Evolutionary conservation across 306 rosid species (phyloP), one percentile per base, ranked within the genome.

Genomic region (Spatholobus suberectus): DNA sequence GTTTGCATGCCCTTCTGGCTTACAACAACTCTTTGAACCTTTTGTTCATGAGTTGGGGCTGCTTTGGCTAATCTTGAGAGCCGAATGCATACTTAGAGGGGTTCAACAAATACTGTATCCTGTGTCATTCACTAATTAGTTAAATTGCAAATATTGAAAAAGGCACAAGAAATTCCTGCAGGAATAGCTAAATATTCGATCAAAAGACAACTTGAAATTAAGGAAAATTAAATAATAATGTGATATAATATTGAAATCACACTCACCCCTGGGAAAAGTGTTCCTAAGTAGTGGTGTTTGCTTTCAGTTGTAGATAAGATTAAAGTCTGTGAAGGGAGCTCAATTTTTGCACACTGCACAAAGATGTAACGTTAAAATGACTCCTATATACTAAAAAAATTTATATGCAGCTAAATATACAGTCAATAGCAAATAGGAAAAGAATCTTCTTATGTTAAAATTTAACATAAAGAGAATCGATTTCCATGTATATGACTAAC

Each of bases 51-150:
- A 54, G 29, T 20, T 54, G 12, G 26, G 14, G 59, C 26, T 52
- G 4, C 12, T 18, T 18, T 0, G 2, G 10, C 61, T n/a, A n/a
- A n/a, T 49, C 9, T 37, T 37, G 2, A 15, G 57, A n/a, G 23
- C 8, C 8, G 0, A 49, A 17, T 17, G 6, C 6, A 13, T 15
- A 1, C 26, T 27, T 13, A 17, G 7, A 66, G 0, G 0, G 72
- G 49, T 80, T 70, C 72, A 29, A 66, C 15, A 40, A 83, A 78
- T 3, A 37, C 0, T 0, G 69, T 38, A 0, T 24, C 73, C 81
- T 84, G 9, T 59, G 68, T 32, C 27, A 84, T 73, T 54, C 34
- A 83, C 57, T 51, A 1, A 52, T 40, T 57, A 75, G 41, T 51
- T 12, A 57, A 32, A 68, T 73, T 49, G 15, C 0, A 54, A 43